A percentile compares a stretch with the other conserved stretches of the same genome.
Conservation (phyloP, 2,329 filamentous ascomycete species). For the Ophiostoma perfectum region DNA sequence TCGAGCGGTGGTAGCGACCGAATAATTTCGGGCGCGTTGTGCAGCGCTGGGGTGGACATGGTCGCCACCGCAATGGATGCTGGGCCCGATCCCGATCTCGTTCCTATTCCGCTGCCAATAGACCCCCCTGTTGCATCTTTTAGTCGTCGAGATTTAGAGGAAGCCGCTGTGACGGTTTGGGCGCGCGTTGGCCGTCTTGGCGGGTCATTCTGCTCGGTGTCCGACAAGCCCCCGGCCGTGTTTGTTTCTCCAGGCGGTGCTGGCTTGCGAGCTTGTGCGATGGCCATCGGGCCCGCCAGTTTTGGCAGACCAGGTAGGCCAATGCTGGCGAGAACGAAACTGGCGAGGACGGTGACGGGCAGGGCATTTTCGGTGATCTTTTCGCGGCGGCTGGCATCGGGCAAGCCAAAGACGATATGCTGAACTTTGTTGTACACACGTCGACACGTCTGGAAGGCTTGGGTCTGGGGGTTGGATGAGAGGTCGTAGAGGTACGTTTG, state of each 20-base stretch:
- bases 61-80: neutral
- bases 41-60: slow-evolving; percentile 24
- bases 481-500: slow-evolving; percentile 84
- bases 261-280: slow-evolving; percentile 75
- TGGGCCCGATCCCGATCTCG: neutral
- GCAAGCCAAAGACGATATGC: slow-evolving; percentile 75
- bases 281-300: slow-evolving; percentile 73
- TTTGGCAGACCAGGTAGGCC: slow-evolving; percentile 69
- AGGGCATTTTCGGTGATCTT: slow-evolving; percentile 77
- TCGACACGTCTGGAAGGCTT: slow-evolving; percentile 74
- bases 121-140: slow-evolving; percentile 37
- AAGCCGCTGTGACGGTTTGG: slow-evolving; percentile 57
- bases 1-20: slow-evolving; percentile 18
- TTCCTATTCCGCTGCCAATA: neutral
- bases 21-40: slow-evolving; percentile 22
- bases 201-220: slow-evolving; percentile 14
- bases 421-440: slow-evolving; percentile 85
- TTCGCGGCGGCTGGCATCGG: slow-evolving; percentile 62
- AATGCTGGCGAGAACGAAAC: slow-evolving; percentile 71
- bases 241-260: slow-evolving; percentile 54
- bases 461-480: slow-evolving; percentile 65
- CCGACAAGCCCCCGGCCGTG: slow-evolving; percentile 27
- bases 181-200: slow-evolving; percentile 56
- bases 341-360: slow-evolving; percentile 74
- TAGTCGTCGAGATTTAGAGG: slow-evolving; percentile 45